Evolutionary conservation across 352 stramenopile species (phyloP).

Genomic region (Phytophthora chlamydospora): DNA sequence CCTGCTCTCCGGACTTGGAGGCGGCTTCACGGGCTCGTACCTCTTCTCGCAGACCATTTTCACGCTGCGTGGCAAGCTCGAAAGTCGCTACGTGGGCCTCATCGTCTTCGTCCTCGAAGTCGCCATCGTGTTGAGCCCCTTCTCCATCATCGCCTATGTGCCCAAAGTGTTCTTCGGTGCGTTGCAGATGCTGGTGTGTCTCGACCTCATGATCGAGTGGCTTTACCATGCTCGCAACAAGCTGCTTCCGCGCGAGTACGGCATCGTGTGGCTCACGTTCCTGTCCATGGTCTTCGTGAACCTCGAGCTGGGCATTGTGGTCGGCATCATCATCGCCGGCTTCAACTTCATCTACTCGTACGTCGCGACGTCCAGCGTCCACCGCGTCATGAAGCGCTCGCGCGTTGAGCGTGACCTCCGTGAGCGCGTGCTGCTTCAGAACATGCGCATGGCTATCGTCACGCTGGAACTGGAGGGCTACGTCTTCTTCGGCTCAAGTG

Average conservation of each 20-base stretch:
- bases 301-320: constrained; percentile 95
- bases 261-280: constrained; percentile 95
- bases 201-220: constrained; percentile 98
- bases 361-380: constrained; percentile 70
- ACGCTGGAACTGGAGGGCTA: constrained; percentile 87
- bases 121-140: constrained; percentile 83
- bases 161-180: constrained; percentile 98
- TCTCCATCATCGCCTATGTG: constrained; percentile 96
- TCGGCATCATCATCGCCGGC: constrained; percentile 90
- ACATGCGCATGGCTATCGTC: constrained; percentile 81
- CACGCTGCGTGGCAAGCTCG: constrained; percentile 78
- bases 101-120: constrained; percentile 84
- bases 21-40: constrained; percentile 98
- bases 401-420: constrained; percentile 82
- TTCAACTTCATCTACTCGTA: constrained; percentile 92
- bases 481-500: constrained; percentile 88
- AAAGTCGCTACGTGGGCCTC: constrained; percentile 73
- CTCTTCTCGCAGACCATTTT: constrained; percentile 99
- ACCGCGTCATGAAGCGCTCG: constrained; percentile 81
- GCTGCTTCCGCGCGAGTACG: constrained; percentile 92
- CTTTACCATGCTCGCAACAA: constrained; percentile 89
- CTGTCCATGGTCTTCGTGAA: constrained; percentile 93
- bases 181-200: constrained; percentile 96
- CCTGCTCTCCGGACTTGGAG: constrained; percentile 94
- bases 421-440: constrained; percentile 74